phyloP scores from a whole-genome alignment of 164 flowering plant genomes.

The Liquidambar formosana region DNA sequence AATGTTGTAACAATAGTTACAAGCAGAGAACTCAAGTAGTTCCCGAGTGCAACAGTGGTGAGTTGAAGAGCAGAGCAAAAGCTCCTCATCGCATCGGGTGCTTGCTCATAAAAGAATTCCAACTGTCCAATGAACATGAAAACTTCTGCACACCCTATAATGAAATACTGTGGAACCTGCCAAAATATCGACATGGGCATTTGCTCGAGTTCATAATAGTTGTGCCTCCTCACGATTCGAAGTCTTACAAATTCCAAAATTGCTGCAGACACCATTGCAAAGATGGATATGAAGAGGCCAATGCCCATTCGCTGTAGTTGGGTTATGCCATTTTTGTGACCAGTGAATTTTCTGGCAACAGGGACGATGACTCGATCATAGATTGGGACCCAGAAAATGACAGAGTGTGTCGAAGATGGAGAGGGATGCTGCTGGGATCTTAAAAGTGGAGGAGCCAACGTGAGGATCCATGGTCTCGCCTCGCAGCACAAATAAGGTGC shows the following conservation, averaged over 20 bases:
- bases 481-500: conserved; percentile 56
- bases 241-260: conserved; percentile 52
- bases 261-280: conserved; percentile 54
- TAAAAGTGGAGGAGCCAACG: conserved; percentile 35
- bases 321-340: conserved; percentile 63
- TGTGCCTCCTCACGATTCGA: conserved; percentile 33
- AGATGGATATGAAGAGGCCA: conserved; percentile 66
- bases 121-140: conserved; percentile 68
- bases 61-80: conserved; percentile 62
- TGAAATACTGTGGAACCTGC: no score
- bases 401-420: conserved; percentile 60
- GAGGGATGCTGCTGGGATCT: conserved; percentile 62
- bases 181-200: no score
- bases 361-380: conserved; percentile 62
- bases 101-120: no score
- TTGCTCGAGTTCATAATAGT: conserved; percentile 32
- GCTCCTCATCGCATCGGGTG: conserved; percentile 80
- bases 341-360: conserved; percentile 45
- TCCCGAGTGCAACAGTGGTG: conserved; percentile 62
- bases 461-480: conserved; percentile 49
- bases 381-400: conserved; percentile 60
- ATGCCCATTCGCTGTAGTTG: conserved; percentile 72
- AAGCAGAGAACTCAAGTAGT: conserved; percentile 66
- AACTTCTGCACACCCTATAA: conserved; percentile 73
- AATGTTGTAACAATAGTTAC: conserved; percentile 57